phyloP scores from a whole-genome alignment of 140 eudicot species.

The Bidens hawaiensis region DNA sequence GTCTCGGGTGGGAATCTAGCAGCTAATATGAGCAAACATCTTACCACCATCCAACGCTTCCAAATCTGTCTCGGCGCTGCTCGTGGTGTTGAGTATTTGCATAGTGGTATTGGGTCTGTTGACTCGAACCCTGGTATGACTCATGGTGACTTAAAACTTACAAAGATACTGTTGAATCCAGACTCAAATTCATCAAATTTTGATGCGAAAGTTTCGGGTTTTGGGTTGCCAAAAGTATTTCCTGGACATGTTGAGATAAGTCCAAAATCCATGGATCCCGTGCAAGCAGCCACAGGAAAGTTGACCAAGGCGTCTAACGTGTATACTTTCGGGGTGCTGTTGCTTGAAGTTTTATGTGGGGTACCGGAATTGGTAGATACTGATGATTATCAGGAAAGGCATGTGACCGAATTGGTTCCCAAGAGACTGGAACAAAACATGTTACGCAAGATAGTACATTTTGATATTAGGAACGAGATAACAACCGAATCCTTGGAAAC shows the following conservation, averaged over 20 bases:
- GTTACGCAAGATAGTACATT: constrained; percentile 29
- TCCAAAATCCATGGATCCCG: constrained; percentile 9
- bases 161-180: constrained; percentile 24
- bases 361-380: constrained; percentile 34
- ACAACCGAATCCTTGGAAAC: constrained; percentile 28
- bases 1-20: constrained; percentile 28
- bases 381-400: constrained; percentile 35
- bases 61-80: constrained; percentile 41
- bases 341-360: constrained; percentile 42
- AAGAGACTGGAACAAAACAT: constrained; percentile 29
- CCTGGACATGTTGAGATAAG: constrained; percentile 31
- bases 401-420: constrained; percentile 32
- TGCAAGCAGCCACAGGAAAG: neutral
- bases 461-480: constrained; percentile 32
- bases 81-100: constrained; percentile 34
- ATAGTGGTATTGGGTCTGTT: constrained; percentile 9
- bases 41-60: constrained; percentile 30
- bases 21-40: constrained; percentile 31
- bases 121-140: constrained; percentile 7
- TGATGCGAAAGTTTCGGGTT: constrained; percentile 36
- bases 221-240: constrained; percentile 26
- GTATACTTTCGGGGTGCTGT: constrained; percentile 31
- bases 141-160: constrained; percentile 28
- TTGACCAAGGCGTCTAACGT: constrained; percentile 26
- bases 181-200: constrained; percentile 12